Conservation (phyloP, 768 basidiomycete genomes). For the Panellus pusillus region DNA sequence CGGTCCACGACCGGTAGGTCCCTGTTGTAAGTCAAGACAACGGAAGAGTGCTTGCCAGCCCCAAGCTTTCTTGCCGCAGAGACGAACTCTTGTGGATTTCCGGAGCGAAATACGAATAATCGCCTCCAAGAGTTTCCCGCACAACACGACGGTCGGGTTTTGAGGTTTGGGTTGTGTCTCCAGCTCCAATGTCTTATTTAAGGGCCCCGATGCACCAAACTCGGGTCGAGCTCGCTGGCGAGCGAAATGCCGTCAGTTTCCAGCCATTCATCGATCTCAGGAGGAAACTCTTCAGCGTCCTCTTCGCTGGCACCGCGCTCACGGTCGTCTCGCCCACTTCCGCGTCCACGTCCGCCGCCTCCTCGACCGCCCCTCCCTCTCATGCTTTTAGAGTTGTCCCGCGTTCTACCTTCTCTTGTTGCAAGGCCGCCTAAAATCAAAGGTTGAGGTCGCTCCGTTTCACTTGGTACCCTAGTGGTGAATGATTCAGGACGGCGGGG, state of each 20-base stretch:
- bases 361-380: background rate
- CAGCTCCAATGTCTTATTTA: slow-evolving; percentile 8
- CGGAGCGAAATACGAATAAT: slow-evolving; percentile 49
- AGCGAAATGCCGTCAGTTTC: slow-evolving; percentile 16
- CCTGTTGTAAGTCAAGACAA: slow-evolving; percentile 42
- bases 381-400: background rate
- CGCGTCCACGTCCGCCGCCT: background rate
- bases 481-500: background rate
- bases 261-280: slow-evolving; percentile 13
- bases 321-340: background rate
- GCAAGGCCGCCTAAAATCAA: background rate
- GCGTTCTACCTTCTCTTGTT: background rate
- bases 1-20: slow-evolving; percentile 42
- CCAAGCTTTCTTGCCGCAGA: slow-evolving; percentile 33
- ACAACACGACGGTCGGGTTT: slow-evolving; percentile 25
- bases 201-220: background rate
- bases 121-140: slow-evolving; percentile 43
- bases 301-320: background rate
- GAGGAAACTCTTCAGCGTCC: background rate
- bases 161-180: background rate
- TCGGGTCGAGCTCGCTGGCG: slow-evolving; percentile 24
- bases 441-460: background rate
- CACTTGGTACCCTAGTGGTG: background rate
- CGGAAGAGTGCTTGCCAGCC: slow-evolving; percentile 42
- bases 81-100: slow-evolving; percentile 26